Conservation (phyloP, 2,329 filamentous ascomycete genomes). For the Macroventuria anomochaeta region DNA sequence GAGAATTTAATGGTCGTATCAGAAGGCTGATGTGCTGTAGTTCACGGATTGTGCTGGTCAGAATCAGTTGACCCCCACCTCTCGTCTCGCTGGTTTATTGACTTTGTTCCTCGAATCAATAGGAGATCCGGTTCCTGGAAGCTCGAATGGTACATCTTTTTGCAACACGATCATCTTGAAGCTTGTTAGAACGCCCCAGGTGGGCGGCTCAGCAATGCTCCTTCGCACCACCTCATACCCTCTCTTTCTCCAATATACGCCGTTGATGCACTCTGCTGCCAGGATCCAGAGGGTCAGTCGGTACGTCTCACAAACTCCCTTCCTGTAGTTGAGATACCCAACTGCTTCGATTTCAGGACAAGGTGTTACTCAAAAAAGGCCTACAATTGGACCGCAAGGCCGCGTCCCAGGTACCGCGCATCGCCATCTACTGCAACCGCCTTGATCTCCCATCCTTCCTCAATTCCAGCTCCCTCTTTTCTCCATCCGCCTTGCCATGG, state of each 20-base stretch:
- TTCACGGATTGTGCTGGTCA: too few relatives aligned
- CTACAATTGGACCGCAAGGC: slow-evolving; percentile 26
- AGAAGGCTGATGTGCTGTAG: too few relatives aligned
- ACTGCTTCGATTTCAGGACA: not conserved
- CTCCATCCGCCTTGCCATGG: slow-evolving; percentile 35
- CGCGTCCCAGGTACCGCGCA: slow-evolving; percentile 23
- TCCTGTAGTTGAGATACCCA: not conserved
- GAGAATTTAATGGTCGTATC: too few relatives aligned
- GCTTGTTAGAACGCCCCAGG: slow-evolving; percentile 30
- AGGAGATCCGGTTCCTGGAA: too few relatives aligned
- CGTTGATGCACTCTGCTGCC: slow-evolving; percentile 33
- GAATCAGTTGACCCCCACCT: too few relatives aligned
- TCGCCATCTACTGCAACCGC: slow-evolving; percentile 31
- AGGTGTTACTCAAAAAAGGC: slow-evolving; percentile 16
- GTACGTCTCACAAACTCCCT: not conserved
- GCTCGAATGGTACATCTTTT: slow-evolving; percentile 15
- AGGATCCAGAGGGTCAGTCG: slow-evolving; percentile 31
- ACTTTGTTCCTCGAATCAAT: not conserved
- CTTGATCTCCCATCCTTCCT: slow-evolving; percentile 40
- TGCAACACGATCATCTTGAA: slow-evolving; percentile 36
- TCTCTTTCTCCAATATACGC: slow-evolving; percentile 36
- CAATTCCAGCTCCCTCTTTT: slow-evolving; percentile 21
- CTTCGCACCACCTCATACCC: slow-evolving; percentile 30
- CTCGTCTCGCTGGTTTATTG: not conserved
- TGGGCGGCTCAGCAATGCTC: slow-evolving; percentile 8